phyloP scores from a whole-genome alignment of 1,284 basidiomycete genomes.

The Erythrobasidium hasegawianum region DNA sequence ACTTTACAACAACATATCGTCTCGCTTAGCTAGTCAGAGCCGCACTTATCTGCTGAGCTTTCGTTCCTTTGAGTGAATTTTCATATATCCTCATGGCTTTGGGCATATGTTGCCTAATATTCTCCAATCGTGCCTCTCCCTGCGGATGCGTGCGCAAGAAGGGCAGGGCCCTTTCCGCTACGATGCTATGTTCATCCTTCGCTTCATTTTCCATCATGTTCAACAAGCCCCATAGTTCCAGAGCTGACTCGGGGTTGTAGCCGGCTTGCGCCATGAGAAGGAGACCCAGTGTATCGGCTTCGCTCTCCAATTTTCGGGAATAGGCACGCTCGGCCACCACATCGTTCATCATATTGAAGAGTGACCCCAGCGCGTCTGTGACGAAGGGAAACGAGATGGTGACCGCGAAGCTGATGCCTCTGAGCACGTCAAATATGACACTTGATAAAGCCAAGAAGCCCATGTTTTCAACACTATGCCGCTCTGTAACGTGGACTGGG shows the following conservation, averaged over 20 bases:
- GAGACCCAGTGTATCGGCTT: constrained; percentile 55
- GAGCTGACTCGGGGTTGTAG: constrained; percentile 54
- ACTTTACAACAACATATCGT: too few relatives aligned
- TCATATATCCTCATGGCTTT: constrained; percentile 50
- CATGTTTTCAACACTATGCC: constrained; percentile 56
- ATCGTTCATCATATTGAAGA: constrained; percentile 55
- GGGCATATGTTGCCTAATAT: constrained; percentile 46
- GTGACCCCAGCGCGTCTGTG: constrained; percentile 53
- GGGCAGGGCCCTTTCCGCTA: constrained; percentile 44
- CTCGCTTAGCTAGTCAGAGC: background rate
- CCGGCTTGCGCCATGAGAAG: constrained; percentile 42
- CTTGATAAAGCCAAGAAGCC: constrained; percentile 54
- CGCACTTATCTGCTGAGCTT: constrained; percentile 20
- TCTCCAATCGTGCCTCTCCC: constrained; percentile 50
- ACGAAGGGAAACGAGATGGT: constrained; percentile 54
- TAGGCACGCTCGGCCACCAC: constrained; percentile 54
- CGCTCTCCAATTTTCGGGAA: constrained; percentile 55
- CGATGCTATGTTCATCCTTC: constrained; percentile 25
- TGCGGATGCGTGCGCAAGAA: constrained; percentile 55
- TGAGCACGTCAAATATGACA: constrained; percentile 54
- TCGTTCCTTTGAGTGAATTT: constrained; percentile 20
- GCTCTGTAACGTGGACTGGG: constrained; percentile 52
- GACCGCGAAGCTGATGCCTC: constrained; percentile 54
- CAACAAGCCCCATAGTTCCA: constrained; percentile 56
- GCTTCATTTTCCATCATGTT: constrained; percentile 47